A percentile compares a stretch with the other conserved stretches of the same genome.
These are phyloP conservation scores for Incumbomyces lentus DNA, from an alignment of 2,329 filamentous ascomycete genomes.

Conservation along the genomic window DNA sequence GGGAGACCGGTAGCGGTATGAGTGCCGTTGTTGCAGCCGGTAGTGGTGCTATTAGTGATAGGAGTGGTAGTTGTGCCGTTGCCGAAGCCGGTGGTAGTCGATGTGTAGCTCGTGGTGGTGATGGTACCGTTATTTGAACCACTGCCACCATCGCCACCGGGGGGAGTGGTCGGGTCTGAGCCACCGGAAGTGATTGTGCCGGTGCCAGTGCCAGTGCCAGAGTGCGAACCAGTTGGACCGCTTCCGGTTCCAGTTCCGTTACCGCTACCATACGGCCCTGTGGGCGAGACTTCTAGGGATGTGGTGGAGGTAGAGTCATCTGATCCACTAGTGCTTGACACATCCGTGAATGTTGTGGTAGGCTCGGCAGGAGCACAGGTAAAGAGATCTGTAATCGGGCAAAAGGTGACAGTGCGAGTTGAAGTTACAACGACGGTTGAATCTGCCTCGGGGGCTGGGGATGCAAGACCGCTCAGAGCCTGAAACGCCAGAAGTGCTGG, in stretches of 20 bases:
- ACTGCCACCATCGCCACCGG: not conserved
- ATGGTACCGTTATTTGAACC: not conserved
- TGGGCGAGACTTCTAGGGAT: not conserved
- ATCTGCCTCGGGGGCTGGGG: constrained; percentile 8
- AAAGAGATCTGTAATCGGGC: constrained; percentile 15
- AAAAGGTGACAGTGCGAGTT: constrained; percentile 16
- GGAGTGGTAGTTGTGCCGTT: constrained; percentile 6
- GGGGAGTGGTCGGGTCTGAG: not conserved
- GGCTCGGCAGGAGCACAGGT: constrained; percentile 10
- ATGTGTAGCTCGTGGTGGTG: not conserved
- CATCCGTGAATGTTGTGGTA: not conserved
- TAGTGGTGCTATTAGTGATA: constrained; percentile 4
- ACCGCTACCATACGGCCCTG: not conserved
- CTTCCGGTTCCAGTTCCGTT: not conserved
- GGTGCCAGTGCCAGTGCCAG: constrained; percentile 1
- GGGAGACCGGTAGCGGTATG: constrained; percentile 4
- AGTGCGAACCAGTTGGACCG: not conserved
- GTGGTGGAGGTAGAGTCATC: constrained; percentile 6
- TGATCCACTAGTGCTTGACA: no score
- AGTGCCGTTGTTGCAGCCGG: not conserved
- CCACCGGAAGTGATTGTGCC: constrained; percentile 1
- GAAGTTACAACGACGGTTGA: constrained; percentile 12
- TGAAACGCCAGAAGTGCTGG: constrained; percentile 13
- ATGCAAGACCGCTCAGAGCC: constrained; percentile 5
- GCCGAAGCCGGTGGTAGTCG: not conserved